Evolutionary conservation across 75 land plant genomes (phyloP), one percentile per base, ranked within the genome.

Genomic region (Chamaecyparis obtusa): DNA sequence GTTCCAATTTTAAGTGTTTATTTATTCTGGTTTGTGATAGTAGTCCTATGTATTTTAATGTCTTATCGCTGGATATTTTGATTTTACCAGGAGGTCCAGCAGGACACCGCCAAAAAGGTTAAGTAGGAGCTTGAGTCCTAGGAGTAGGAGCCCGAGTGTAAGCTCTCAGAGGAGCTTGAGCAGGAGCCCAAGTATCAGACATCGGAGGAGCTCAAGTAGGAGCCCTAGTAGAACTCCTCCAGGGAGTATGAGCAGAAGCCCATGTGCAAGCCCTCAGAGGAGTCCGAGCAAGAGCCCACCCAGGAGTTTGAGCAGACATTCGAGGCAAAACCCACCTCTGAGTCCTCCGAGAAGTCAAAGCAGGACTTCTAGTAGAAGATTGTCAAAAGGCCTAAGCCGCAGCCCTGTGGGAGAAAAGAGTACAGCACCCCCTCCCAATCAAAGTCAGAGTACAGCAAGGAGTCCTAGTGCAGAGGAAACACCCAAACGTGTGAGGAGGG

Each of bases 401-500:
- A 94, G 92, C 81, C 94, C 94, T 35, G 81, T 86, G 81, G 86
- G 69, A 36, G 91, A 90, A 44, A 91, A 91, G 87, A 92, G 86
- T 83, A 89, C 88, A 55, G 86, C 90, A 10, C 94, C 92, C 32
- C 89, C 91, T 35, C 64, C 91, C 49, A 89, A 79, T 81, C 88
- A 87, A 64, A 78, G 88, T 6, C 89, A 92, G 82, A 92, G 92
- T 71, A 71, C 86, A 41, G 94, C 93, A 27, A 90, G 93, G 86
- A 94, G 97, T 90, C 93, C 87, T 60, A 94, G 96, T 60, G 97
- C 91, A 21, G 95, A 96, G 85, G 99, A 93, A 5, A 93, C 96
- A n/a, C 93, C 95, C 15, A 97, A 95, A 90, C 94, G 99, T 35
- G 91, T 98, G 27, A 91, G 99, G 69, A 92, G 96, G 88, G 99